Evolutionary conservation across 164 flowering plant genomes (phyloP).

Genomic region (Saururus chinensis): DNA sequence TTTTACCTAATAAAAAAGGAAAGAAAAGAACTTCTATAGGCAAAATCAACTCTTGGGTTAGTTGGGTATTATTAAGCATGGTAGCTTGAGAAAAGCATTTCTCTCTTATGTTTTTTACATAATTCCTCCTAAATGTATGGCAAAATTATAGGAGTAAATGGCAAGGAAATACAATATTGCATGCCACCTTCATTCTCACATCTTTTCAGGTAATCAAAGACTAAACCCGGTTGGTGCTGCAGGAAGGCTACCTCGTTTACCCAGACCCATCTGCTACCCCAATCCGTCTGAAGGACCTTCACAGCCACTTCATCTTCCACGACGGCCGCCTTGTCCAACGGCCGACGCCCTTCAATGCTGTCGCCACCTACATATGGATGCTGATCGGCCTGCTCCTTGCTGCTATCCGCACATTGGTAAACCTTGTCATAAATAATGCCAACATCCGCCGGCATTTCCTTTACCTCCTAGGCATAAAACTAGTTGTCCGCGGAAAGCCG

Average conservation of each 20-base stretch:
- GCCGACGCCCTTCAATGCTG: conserved; percentile 55
- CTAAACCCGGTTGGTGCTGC: conserved; percentile 13
- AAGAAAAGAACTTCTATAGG: too few relatives aligned
- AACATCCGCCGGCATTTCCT: conserved; percentile 32
- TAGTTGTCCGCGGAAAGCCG: conserved; percentile 54
- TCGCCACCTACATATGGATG: conserved; percentile 60
- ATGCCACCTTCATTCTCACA: not conserved
- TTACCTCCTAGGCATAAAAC: conserved; percentile 48
- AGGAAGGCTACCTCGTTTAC: conserved; percentile 69
- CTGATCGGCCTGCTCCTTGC: conserved; percentile 61
- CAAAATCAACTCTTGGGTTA: too few relatives aligned
- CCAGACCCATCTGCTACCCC: conserved; percentile 46
- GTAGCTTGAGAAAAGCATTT: not conserved
- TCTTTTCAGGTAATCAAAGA: not conserved
- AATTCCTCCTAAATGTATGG: not conserved
- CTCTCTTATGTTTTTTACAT: not conserved
- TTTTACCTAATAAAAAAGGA: too few relatives aligned
- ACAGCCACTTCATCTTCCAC: conserved; percentile 56
- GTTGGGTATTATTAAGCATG: too few relatives aligned
- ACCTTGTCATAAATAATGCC: conserved; percentile 47
- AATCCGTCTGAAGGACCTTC: conserved; percentile 50
- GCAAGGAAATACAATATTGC: not conserved
- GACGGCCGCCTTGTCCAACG: conserved; percentile 71
- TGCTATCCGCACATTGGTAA: conserved; percentile 43
- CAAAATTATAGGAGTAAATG: too few relatives aligned